Base-by-base conservation (phyloP, 139 green algal genomes). In the Edaphochlamys debaryana region DNA sequence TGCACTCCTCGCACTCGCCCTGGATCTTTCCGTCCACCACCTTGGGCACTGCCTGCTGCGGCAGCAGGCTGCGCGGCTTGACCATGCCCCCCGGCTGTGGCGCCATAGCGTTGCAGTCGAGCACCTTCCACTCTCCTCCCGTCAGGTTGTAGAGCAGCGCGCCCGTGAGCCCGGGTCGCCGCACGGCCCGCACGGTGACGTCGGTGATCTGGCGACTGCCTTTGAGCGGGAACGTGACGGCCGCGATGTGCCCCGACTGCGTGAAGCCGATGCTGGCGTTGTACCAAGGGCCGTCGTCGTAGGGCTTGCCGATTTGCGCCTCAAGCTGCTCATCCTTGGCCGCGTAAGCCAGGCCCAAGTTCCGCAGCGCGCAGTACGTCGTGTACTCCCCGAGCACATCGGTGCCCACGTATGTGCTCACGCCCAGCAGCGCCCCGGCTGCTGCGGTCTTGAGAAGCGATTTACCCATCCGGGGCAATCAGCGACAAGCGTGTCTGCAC, bases 81-180 rank as follows among this genome's bases (percentile, higher is more conserved):
- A 90, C 87, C 52, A 85, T n/a, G 36, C 87, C 87, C 0, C 84
- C 87, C 6, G 66, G 36, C 42, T 76, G 69, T 11, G 87, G 87
- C 30, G 83, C 86, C 87, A 91, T 91, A 45, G 87, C 87, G 23
- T n/a, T 91, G 60, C 71, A 85, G 62, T 91, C 87, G 19, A 91
- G 79, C 29, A 91, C 64, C 32, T 81, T 83, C 87, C 87, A 91
- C 32, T 79, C 67, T 13, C 87, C 87, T 11, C 74, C 74, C 2
- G 67, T 36, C n/a, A 91, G 40, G 67, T 91, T 91, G 79, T 91
- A 91, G 1, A 87, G 32, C 0, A 56, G 60, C 0, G 62, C 60
- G 36, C 48, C 82, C 19, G 25, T 20, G 0, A 74, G 19, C 0
- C 68, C 83, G 0, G 66, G 58, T 0, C 38, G 30, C 19, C 87